phyloP scores from a whole-genome alignment of 225 moss, liverwort and hornwort genomes.

The Sphagnum contortum region DNA sequence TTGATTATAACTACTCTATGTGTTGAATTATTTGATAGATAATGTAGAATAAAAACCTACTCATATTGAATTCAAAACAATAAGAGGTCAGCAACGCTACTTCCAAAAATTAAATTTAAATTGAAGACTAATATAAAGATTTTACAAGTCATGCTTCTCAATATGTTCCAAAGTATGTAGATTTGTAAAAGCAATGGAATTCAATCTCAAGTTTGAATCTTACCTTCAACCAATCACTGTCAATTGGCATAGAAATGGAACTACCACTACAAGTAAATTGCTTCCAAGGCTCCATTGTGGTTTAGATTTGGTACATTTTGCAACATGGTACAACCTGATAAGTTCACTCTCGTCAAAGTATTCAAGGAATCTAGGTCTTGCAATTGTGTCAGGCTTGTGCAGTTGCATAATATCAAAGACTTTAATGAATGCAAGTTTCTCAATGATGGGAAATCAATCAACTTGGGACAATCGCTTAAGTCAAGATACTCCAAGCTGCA shows the following conservation, averaged over 20 bases:
- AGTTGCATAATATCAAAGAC: slow-evolving; percentile 9
- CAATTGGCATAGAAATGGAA: slow-evolving; percentile 1
- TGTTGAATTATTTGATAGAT: no score
- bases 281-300: not conserved
- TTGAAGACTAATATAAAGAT: no score
- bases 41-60: no score
- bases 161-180: no score
- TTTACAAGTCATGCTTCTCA: no score
- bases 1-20: no score
- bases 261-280: slow-evolving; percentile 9
- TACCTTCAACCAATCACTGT: slow-evolving; percentile 6
- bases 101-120: no score
- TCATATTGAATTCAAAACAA: no score
- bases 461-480: not conserved
- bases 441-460: not conserved
- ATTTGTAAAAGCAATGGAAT: no score
- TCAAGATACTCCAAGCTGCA: slow-evolving; percentile 10
- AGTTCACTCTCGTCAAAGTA: slow-evolving; percentile 6
- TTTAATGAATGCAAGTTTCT: not conserved
- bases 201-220: no score
- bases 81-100: no score
- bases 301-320: not conserved
- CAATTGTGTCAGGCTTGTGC: slow-evolving; percentile 6
- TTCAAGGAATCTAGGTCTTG: slow-evolving; percentile 2
- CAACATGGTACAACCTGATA: slow-evolving; percentile 9